phyloP scores from a whole-genome alignment of 352 stramenopile species.

The Globisporangium emineosum region DNA sequence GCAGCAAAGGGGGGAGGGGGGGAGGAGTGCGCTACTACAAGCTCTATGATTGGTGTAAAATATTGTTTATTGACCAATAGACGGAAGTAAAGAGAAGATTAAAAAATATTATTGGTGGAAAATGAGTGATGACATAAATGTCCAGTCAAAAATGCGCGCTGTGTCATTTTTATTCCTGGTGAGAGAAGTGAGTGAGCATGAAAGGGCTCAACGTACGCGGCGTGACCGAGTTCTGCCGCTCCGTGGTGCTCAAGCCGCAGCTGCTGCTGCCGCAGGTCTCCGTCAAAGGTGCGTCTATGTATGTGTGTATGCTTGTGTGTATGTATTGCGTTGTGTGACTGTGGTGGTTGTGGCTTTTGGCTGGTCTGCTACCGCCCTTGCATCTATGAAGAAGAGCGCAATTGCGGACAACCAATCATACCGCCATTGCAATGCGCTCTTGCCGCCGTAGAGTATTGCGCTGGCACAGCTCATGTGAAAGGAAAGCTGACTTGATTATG shows the following conservation, averaged over 20 bases:
- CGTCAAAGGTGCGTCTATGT: slow-evolving; percentile 49
- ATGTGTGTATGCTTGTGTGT: not conserved
- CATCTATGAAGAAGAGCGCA: not conserved
- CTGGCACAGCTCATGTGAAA: not conserved
- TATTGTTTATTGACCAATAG: not conserved
- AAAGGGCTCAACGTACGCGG: slow-evolving; percentile 78
- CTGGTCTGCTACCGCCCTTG: not conserved
- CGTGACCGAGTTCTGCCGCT: slow-evolving; percentile 79
- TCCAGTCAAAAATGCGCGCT: slow-evolving; percentile 11
- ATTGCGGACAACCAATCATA: not conserved
- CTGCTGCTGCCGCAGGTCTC: slow-evolving; percentile 81
- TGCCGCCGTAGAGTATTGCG: not conserved
- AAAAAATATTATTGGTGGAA: slow-evolving; percentile 4
- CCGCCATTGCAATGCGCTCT: not conserved
- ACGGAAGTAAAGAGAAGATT: not conserved
- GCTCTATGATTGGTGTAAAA: slow-evolving; percentile 10
- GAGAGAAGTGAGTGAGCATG: slow-evolving; percentile 21
- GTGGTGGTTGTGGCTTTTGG: no score
- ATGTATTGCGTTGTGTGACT: not conserved
- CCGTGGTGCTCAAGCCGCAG: slow-evolving; percentile 62
- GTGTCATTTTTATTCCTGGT: slow-evolving; percentile 5
- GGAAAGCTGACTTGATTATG: not conserved
- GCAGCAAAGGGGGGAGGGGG: not conserved
- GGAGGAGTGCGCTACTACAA: not conserved
- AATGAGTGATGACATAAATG: slow-evolving; percentile 4